Percentiles rank a stretch among this genome's conserved stretches.
These are phyloP conservation scores for Psilocybe tampanensis DNA, from an alignment of 768 basidiomycete species.

Conservation along the genomic window DNA sequence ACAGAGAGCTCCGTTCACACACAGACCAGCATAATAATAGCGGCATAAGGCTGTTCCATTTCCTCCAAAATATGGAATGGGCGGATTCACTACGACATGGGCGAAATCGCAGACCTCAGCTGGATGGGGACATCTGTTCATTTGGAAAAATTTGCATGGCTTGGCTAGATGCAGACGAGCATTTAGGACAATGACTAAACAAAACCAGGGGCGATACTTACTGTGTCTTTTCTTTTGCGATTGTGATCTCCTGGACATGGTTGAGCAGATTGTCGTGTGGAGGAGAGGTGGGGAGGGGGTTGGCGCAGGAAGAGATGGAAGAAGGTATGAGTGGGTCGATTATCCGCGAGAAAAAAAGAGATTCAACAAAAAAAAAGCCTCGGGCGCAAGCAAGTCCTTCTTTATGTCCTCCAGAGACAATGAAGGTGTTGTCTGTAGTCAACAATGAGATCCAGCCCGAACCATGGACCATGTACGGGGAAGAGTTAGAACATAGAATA, in stretches of 20 bases:
- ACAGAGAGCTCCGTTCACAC: constrained; percentile 38
- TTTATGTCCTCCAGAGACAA: constrained; percentile 32
- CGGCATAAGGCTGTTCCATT: constrained; percentile 26
- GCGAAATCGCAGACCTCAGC: constrained; percentile 50
- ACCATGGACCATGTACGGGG: constrained; percentile 21
- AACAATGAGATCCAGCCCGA: constrained; percentile 35
- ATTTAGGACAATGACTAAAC: not conserved
- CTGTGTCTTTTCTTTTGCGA: constrained; percentile 44
- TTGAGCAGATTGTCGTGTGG: not conserved
- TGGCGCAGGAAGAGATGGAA: not conserved
- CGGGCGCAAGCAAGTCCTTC: constrained; percentile 9
- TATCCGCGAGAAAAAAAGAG: constrained; percentile 5
- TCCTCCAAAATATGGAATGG: constrained; percentile 16
- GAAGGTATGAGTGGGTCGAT: not conserved
- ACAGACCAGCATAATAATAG: constrained; percentile 38
- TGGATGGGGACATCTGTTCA: constrained; percentile 42
- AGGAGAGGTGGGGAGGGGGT: too few species aligned
- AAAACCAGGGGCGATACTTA: constrained; percentile 16
- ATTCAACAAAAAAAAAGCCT: constrained; percentile 10
- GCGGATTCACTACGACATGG: constrained; percentile 36
- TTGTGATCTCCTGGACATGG: constrained; percentile 33
- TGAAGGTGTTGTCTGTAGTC: constrained; percentile 22
- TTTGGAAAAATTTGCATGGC: constrained; percentile 52
- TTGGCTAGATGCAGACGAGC: constrained; percentile 37
- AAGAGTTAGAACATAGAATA: constrained; percentile 26